Conservation (phyloP, 495 filamentous ascomycete species). For the Neurospora hispaniola region DNA sequence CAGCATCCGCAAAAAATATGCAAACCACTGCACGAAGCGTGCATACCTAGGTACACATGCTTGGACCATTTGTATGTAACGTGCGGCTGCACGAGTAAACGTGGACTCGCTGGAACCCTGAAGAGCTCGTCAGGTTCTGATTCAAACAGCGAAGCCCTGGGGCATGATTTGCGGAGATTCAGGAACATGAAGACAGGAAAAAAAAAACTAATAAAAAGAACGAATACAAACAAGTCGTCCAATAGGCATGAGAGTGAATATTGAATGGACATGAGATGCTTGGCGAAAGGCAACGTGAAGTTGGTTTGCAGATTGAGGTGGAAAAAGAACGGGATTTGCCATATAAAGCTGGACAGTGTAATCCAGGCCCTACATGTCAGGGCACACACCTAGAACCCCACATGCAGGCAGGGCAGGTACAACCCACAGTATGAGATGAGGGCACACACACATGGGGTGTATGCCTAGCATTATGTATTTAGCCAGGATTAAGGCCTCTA, state of each 20-base stretch:
- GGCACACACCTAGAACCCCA: no score
- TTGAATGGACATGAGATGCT: neutral
- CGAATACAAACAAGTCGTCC: neutral
- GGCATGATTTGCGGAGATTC: neutral
- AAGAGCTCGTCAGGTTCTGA: neutral
- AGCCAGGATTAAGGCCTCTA: no score
- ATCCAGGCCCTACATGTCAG: neutral
- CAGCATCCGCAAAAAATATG: neutral
- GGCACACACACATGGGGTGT: no score
- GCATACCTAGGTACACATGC: neutral
- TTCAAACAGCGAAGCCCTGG: neutral
- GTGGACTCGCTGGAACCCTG: neutral
- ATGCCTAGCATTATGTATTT: no score
- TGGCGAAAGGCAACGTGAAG: neutral
- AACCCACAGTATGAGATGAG: no score
- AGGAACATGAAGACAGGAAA: neutral
- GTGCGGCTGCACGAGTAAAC: neutral
- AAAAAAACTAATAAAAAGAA: no score
- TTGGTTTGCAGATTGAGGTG: neutral
- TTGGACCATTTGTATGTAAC: neutral
- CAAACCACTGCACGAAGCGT: neutral
- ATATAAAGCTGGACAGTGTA: neutral
- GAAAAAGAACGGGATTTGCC: neutral
- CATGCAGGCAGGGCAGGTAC: no score
- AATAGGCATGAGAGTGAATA: neutral